Conservation (phyloP, 2,329 filamentous ascomycete genomes). For the Lasiodiplodia gonubiensis region DNA sequence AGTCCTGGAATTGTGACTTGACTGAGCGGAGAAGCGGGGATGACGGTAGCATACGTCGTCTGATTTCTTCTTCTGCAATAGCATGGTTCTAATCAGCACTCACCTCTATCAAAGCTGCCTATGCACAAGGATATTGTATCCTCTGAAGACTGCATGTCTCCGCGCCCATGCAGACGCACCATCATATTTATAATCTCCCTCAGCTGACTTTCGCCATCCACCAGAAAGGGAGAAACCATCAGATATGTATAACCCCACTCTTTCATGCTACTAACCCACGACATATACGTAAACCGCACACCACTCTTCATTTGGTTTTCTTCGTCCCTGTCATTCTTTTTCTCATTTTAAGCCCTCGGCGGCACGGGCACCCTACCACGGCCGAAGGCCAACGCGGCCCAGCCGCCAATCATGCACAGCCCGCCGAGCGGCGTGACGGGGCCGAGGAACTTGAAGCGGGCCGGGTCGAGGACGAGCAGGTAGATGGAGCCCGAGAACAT, state of each 20-base stretch:
- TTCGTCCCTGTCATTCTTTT: not conserved
- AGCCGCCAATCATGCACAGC: constrained; percentile 68
- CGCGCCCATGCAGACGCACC: not conserved
- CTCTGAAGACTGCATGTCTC: not conserved
- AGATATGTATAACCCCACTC: too few relatives aligned
- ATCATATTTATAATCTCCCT: too few relatives aligned
- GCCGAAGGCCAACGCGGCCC: constrained; percentile 57
- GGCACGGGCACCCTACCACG: constrained; percentile 35
- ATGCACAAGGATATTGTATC: not conserved
- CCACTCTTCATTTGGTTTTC: not conserved
- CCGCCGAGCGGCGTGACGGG: constrained; percentile 71
- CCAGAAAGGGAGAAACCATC: too few relatives aligned
- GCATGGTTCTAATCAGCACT: not conserved
- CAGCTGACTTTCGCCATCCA: too few relatives aligned
- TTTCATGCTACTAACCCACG: too few relatives aligned
- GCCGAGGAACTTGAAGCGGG: constrained; percentile 64
- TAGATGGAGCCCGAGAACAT: constrained; percentile 72
- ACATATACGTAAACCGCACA: too few relatives aligned
- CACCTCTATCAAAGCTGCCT: not conserved
- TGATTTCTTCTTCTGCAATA: not conserved
- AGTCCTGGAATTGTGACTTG: not conserved
- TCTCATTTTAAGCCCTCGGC: constrained; percentile 14
- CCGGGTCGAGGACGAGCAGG: constrained; percentile 66
- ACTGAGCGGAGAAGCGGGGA: not conserved
- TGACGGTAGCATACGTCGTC: not conserved